Conservation (phyloP, 2,329 filamentous ascomycete genomes). For the Botrytis aclada region DNA sequence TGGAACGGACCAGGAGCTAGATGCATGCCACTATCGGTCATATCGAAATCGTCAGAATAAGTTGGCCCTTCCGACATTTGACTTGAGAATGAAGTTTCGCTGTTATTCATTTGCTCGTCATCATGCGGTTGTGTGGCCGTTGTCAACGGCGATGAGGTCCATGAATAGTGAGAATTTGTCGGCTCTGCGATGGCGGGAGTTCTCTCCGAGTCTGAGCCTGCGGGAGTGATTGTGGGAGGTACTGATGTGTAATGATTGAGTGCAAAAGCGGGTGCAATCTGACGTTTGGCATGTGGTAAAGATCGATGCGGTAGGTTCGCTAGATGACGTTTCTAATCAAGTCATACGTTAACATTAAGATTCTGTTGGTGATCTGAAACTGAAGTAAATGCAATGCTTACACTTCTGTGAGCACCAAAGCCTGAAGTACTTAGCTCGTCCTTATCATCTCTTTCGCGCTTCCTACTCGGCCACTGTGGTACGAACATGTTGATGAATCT, state of each 20-base stretch:
- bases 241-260: conserved; percentile 27
- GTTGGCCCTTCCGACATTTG: conserved; percentile 29
- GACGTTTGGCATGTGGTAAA: conserved; percentile 28
- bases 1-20: conserved; percentile 35
- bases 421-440: conserved; percentile 31
- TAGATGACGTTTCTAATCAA: conserved; percentile 36
- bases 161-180: conserved; percentile 31
- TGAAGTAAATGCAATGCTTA: conserved; percentile 23
- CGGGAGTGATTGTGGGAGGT: conserved; percentile 36
- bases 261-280: conserved; percentile 25
- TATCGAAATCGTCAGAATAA: conserved; percentile 37
- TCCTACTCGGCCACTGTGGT: conserved; percentile 26
- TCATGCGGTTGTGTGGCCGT: conserved; percentile 27
- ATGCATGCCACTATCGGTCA: conserved; percentile 33
- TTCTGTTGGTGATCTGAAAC: neutral
- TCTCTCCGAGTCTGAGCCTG: conserved; percentile 36
- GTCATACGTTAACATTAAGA: conserved; percentile 16
- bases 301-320: conserved; percentile 33
- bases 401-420: conserved; percentile 37
- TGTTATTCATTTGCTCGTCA: conserved; percentile 21
- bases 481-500: conserved; percentile 4
- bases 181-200: conserved; percentile 21
- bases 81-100: conserved; percentile 27
- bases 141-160: conserved; percentile 31
- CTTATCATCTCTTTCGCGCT: conserved; percentile 35